A percentile compares a stretch with the other conserved stretches of the same genome.
phyloP scores from a whole-genome alignment of 768 basidiomycete genomes.

The Amanita exitialis region DNA sequence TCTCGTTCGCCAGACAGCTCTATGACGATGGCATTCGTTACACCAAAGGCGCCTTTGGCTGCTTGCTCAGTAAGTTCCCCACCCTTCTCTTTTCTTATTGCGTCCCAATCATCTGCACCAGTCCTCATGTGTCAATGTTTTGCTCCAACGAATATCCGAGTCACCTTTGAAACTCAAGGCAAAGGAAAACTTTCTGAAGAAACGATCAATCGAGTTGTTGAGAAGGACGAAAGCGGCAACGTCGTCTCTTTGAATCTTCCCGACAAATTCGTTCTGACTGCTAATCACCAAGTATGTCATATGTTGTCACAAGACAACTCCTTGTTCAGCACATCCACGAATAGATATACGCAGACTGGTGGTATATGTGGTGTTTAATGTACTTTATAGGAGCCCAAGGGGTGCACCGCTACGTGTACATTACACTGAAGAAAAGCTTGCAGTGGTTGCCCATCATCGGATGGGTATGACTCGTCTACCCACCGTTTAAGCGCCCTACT shows the following conservation, averaged over 20 bases:
- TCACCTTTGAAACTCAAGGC: constrained; percentile 69
- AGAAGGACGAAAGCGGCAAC: constrained; percentile 45
- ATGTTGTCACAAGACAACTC: neutral
- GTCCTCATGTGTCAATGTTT: constrained; percentile 79
- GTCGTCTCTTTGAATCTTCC: constrained; percentile 61
- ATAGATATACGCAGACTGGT: constrained; percentile 74
- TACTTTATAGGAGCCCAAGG: constrained; percentile 57
- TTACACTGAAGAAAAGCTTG: constrained; percentile 87
- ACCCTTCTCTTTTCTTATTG: neutral
- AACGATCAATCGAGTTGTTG: constrained; percentile 47
- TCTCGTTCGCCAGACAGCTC: constrained; percentile 37
- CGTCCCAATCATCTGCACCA: constrained; percentile 14
- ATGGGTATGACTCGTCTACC: constrained; percentile 45
- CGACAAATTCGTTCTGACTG: constrained; percentile 71
- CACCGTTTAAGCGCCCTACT: constrained; percentile 1
- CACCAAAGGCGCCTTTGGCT: constrained; percentile 77
- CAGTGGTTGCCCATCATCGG: constrained; percentile 80
- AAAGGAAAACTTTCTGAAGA: constrained; percentile 50
- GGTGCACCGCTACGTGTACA: constrained; percentile 68
- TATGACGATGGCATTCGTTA: constrained; percentile 68
- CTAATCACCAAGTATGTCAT: constrained; percentile 79
- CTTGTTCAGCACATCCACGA: neutral
- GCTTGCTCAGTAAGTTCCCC: constrained; percentile 44
- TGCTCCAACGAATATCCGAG: constrained; percentile 59
- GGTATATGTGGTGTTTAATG: constrained; percentile 80